Percentiles rank a stretch among this genome's conserved stretches.
Evolutionary conservation across 768 basidiomycete species (phyloP).

Genomic region (Russula vinacea): DNA sequence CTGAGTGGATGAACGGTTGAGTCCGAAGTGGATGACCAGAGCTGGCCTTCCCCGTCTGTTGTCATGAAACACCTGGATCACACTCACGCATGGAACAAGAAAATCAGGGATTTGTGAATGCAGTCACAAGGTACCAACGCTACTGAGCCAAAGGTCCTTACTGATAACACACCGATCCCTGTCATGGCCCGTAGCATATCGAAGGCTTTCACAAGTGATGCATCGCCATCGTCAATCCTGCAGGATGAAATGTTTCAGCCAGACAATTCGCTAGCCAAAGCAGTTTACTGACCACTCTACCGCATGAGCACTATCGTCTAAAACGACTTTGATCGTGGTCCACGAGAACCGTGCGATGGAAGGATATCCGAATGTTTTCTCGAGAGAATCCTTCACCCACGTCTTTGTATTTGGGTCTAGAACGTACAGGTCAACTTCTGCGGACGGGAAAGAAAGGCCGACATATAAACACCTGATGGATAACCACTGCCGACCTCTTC

Average conservation of each 20-base stretch:
- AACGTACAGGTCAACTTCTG: not conserved
- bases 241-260: slow-evolving; percentile 1
- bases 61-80: not conserved
- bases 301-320: slow-evolving; percentile 76
- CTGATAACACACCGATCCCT: slow-evolving; percentile 69
- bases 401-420: slow-evolving; percentile 89
- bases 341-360: slow-evolving; percentile 90
- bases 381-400: slow-evolving; percentile 73
- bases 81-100: not conserved
- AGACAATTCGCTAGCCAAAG: not conserved
- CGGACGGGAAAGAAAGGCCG: not conserved
- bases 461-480: slow-evolving; percentile 62
- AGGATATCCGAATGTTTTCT: slow-evolving; percentile 91
- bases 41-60: not conserved
- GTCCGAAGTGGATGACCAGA: too few relatives aligned
- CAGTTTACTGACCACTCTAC: slow-evolving; percentile 71
- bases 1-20: too few relatives aligned
- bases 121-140: slow-evolving; percentile 62
- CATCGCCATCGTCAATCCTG: slow-evolving; percentile 85
- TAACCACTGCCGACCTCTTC: slow-evolving; percentile 76
- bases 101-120: not conserved
- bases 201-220: slow-evolving; percentile 72
- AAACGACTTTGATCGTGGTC: slow-evolving; percentile 82
- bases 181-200: slow-evolving; percentile 65
- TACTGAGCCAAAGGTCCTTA: slow-evolving; percentile 70